A percentile compares a stretch with the other conserved stretches of the same genome.
Evolutionary conservation across 2,329 filamentous ascomycete species (phyloP).

Genomic region (Tolypocladium guangdongense): DNA sequence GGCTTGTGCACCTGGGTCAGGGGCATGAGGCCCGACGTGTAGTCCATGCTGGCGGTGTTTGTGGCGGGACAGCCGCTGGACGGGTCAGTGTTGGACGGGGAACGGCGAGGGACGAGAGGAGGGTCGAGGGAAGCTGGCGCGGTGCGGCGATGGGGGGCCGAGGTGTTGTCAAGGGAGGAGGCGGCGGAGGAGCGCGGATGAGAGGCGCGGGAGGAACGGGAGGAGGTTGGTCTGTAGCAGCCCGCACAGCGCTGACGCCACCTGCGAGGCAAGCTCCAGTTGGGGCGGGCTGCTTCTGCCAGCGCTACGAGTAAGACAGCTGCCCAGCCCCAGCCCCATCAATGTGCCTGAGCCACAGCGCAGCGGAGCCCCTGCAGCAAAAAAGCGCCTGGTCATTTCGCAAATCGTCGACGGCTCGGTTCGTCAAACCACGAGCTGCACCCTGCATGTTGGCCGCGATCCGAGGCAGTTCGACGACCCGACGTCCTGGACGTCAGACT

Average conservation of each 20-base stretch:
- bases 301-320: neutral
- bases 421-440: neutral
- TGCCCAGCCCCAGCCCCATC: neutral
- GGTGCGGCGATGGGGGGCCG: neutral
- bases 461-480: neutral
- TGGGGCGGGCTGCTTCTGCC: neutral
- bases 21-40: conserved; percentile 35
- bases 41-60: conserved; percentile 13
- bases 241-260: neutral
- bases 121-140: neutral
- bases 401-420: neutral
- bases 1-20: conserved; percentile 53
- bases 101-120: neutral
- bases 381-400: neutral
- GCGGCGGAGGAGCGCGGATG: neutral
- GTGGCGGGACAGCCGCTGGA: neutral
- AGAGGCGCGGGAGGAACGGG: neutral
- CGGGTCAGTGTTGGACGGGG: neutral
- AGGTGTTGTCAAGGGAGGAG: neutral
- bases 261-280: neutral
- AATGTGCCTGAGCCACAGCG: too few species aligned
- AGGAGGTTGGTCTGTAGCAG: conserved; percentile 1
- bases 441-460: neutral
- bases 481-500: neutral
- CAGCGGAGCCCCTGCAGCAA: neutral